A percentile compares a stretch with the other conserved stretches of the same genome.
These are phyloP conservation scores for Ophiostoma tasmaniense DNA, from an alignment of 2,329 filamentous ascomycete species.

Conservation along the genomic window DNA sequence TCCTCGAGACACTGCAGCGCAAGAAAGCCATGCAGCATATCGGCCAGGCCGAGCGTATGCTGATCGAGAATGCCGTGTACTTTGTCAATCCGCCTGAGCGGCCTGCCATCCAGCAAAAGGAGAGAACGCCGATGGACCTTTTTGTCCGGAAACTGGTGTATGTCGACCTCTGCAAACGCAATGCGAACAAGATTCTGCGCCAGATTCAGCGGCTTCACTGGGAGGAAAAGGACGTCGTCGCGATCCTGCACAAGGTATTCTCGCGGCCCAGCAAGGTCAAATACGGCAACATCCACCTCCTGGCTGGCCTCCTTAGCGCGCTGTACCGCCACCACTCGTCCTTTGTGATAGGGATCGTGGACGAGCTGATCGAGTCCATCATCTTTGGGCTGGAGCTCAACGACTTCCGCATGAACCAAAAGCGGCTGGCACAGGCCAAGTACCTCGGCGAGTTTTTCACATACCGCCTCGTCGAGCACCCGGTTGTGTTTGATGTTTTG, in stretches of 20 bases:
- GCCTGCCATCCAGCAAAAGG: slow-evolving; percentile 91
- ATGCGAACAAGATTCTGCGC: slow-evolving; percentile 87
- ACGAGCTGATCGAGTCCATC: slow-evolving; percentile 83
- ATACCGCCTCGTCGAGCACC: slow-evolving; percentile 92
- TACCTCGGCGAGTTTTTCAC: slow-evolving; percentile 96
- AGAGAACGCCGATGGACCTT: slow-evolving; percentile 83
- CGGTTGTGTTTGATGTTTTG: slow-evolving; percentile 88
- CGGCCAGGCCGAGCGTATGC: slow-evolving; percentile 91
- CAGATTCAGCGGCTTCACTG: slow-evolving; percentile 93
- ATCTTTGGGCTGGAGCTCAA: slow-evolving; percentile 85
- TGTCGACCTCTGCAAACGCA: slow-evolving; percentile 85
- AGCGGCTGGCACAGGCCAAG: slow-evolving; percentile 89
- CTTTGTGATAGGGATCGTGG: slow-evolving; percentile 85
- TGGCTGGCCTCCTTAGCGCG: slow-evolving; percentile 81
- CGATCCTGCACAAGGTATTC: slow-evolving; percentile 72
- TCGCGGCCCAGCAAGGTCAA: slow-evolving; percentile 96
- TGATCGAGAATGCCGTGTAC: slow-evolving; percentile 96
- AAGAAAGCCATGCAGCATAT: slow-evolving; percentile 96
- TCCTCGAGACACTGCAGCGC: slow-evolving; percentile 86
- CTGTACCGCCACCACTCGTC: slow-evolving; percentile 86
- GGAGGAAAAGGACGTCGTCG: slow-evolving; percentile 74
- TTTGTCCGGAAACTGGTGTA: slow-evolving; percentile 93
- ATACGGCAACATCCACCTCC: slow-evolving; percentile 89
- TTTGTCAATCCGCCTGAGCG: slow-evolving; percentile 94
- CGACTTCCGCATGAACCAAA: slow-evolving; percentile 95